A percentile compares a stretch with the other conserved stretches of the same genome.
These are phyloP conservation scores for Phytophthora fragariae DNA, from an alignment of 352 stramenopile species.

Conservation along the genomic window DNA sequence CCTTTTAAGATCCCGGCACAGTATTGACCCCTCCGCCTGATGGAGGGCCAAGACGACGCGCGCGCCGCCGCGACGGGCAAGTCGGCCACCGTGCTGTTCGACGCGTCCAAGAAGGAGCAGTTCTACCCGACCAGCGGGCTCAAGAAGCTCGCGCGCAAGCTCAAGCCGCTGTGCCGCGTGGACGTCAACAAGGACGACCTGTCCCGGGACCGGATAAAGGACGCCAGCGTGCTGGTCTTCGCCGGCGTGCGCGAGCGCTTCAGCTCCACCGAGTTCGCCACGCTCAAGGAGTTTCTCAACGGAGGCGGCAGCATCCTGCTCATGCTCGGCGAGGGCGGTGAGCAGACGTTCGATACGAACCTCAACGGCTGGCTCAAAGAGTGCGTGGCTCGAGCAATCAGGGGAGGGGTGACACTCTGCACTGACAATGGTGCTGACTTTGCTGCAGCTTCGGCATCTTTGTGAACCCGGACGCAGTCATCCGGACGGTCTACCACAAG, in stretches of 20 bases:
- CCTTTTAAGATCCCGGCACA: slow-evolving; percentile 32
- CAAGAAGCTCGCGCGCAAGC: slow-evolving; percentile 94
- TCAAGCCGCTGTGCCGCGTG: slow-evolving; percentile 92
- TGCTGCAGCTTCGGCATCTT: slow-evolving; percentile 83
- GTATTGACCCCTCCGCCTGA: slow-evolving; percentile 12
- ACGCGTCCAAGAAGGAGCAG: slow-evolving; percentile 94
- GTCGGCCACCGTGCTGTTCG: slow-evolving; percentile 80
- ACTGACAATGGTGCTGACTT: background rate
- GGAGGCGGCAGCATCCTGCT: slow-evolving; percentile 91
- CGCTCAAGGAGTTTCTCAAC: slow-evolving; percentile 91
- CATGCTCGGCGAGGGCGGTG: slow-evolving; percentile 92
- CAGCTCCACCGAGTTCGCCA: slow-evolving; percentile 86
- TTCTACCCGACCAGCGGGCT: slow-evolving; percentile 92
- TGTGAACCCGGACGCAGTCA: slow-evolving; percentile 89
- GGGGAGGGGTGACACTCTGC: background rate
- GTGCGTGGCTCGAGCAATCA: slow-evolving; percentile 44
- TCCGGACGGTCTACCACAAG: slow-evolving; percentile 96
- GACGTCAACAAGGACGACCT: slow-evolving; percentile 96
- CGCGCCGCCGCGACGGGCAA: slow-evolving; percentile 18
- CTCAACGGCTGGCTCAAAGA: slow-evolving; percentile 96
- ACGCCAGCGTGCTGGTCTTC: slow-evolving; percentile 91
- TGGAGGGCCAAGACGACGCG: slow-evolving; percentile 39
- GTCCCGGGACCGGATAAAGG: slow-evolving; percentile 86
- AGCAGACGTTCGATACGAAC: slow-evolving; percentile 92
- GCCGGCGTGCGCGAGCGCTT: slow-evolving; percentile 91